Evolutionary conservation across 345 rosid species (phyloP).

Genomic region (Hibiscus tridactylites): DNA sequence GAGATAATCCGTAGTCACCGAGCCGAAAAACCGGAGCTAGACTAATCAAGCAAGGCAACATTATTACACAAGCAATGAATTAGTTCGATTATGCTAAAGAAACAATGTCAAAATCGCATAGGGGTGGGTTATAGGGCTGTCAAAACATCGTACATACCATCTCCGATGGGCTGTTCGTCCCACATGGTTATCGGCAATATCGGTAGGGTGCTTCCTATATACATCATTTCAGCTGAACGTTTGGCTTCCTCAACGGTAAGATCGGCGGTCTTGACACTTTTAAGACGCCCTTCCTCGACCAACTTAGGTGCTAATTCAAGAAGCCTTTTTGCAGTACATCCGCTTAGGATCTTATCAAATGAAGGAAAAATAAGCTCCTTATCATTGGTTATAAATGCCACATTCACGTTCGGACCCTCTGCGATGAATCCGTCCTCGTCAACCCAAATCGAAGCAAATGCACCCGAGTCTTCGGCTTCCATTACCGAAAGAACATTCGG

Average conservation of each 20-base stretch:
- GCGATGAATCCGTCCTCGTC: constrained; percentile 50
- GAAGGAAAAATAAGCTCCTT: constrained; percentile 50
- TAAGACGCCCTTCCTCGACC: constrained; percentile 44
- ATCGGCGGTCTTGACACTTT: constrained; percentile 29
- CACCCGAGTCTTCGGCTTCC: constrained; percentile 71
- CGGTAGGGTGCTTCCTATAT: constrained; percentile 62
- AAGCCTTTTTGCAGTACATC: constrained; percentile 69
- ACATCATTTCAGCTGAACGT: constrained; percentile 52
- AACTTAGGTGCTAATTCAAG: constrained; percentile 48
- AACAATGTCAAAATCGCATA: not conserved
- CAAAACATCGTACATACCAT: constrained; percentile 32
- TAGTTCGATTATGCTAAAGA: not conserved
- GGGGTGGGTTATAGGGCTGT: not conserved
- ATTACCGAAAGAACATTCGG: constrained; percentile 50
- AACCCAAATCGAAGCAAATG: constrained; percentile 54
- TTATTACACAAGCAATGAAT: not conserved
- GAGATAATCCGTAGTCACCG: not conserved
- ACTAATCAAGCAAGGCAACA: not conserved
- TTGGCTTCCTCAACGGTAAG: constrained; percentile 46
- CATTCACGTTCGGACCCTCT: constrained; percentile 67
- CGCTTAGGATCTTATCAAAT: constrained; percentile 55
- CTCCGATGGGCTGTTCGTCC: constrained; percentile 58
- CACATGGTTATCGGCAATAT: constrained; percentile 48
- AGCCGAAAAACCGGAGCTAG: not conserved
- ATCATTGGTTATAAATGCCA: constrained; percentile 45